Conservation (phyloP, 129 eudicot species). For the Arctium minus region DNA sequence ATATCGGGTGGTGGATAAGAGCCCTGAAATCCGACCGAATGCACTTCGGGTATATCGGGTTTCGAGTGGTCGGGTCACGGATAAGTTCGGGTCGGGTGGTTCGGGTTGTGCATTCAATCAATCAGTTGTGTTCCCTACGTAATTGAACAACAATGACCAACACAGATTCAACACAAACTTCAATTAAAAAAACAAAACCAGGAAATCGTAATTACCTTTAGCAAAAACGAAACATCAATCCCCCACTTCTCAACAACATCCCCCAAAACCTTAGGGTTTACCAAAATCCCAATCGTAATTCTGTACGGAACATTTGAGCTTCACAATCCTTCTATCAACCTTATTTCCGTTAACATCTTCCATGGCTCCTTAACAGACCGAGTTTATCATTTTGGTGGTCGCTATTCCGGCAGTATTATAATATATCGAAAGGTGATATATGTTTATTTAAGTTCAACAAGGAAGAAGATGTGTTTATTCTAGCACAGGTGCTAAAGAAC, state of each 20-base stretch:
- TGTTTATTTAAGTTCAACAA: slow-evolving; percentile 15
- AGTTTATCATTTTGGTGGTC: slow-evolving; percentile 18
- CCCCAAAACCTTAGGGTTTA: slow-evolving; percentile 74
- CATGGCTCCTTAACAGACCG: background rate
- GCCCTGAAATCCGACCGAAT: too few relatives aligned
- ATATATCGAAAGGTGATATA: slow-evolving; percentile 11
- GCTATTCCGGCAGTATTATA: background rate
- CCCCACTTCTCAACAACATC: slow-evolving; percentile 82
- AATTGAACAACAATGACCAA: background rate
- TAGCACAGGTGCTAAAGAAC: slow-evolving; percentile 2
- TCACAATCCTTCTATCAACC: slow-evolving; percentile 23
- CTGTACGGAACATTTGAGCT: slow-evolving; percentile 69
- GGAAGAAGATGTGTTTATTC: slow-evolving; percentile 5
- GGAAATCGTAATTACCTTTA: slow-evolving; percentile 48
- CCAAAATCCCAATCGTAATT: slow-evolving; percentile 77
- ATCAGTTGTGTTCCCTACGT: slow-evolving; percentile 2
- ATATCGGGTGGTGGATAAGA: too few relatives aligned
- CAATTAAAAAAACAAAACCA: background rate
- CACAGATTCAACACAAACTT: background rate
- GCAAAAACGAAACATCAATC: slow-evolving; percentile 66
- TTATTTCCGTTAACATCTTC: background rate
- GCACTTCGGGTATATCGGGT: too few relatives aligned
- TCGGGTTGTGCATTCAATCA: too few relatives aligned
- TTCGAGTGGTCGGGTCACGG: too few relatives aligned
- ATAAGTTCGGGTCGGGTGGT: too few relatives aligned